Percentiles rank a stretch among this genome's conserved stretches.
Evolutionary conservation across 2,329 filamentous ascomycete species (phyloP).

Genomic region (Hymenoscyphus fructigenus): DNA sequence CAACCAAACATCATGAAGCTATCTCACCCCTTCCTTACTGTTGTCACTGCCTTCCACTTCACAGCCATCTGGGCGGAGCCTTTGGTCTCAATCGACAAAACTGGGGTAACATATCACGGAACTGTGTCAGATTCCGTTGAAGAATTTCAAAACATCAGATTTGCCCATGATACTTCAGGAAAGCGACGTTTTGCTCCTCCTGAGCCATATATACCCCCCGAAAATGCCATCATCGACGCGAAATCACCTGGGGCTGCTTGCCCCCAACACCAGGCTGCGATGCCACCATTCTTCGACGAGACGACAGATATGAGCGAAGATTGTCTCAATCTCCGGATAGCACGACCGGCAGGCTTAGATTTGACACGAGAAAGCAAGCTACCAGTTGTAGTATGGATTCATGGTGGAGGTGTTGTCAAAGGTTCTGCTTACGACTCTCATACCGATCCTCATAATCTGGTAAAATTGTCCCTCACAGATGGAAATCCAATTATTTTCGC

Average conservation of each 20-base stretch:
- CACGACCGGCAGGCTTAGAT: not conserved
- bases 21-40: not conserved
- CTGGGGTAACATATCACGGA: not conserved
- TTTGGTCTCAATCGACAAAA: not conserved
- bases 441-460: not conserved
- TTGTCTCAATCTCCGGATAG: conserved; percentile 10
- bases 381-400: conserved; percentile 12
- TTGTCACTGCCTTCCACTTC: not conserved
- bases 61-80: not conserved
- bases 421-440: conserved; percentile 4
- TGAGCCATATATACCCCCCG: not conserved
- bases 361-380: not conserved
- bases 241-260: not conserved
- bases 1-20: not conserved
- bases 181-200: not conserved
- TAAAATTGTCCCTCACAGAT: not conserved
- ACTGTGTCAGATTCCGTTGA: not conserved
- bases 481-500: conserved; percentile 11
- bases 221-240: not conserved
- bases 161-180: not conserved
- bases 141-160: not conserved
- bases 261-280: not conserved
- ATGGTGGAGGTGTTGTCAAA: conserved; percentile 11
- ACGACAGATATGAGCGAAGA: conserved; percentile 12
- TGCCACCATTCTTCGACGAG: conserved; percentile 9